phyloP scores from a whole-genome alignment of 2,329 filamentous ascomycete species.

The Ceratocystis eucalypticola region DNA sequence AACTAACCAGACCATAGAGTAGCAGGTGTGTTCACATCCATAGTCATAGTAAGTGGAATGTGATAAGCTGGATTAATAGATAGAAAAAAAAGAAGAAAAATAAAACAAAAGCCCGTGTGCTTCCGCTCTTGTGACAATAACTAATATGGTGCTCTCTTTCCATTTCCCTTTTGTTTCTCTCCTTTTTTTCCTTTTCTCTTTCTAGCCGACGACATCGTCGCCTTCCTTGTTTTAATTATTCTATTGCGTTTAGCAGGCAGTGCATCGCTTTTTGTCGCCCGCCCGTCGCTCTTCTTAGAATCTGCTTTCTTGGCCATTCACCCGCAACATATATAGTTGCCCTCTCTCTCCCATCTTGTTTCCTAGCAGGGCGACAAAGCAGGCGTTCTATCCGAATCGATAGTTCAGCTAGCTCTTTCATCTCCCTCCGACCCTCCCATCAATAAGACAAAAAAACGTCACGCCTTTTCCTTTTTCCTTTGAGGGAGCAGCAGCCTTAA shows the following conservation, averaged over 20 bases:
- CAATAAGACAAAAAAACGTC: neutral
- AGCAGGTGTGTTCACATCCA: neutral
- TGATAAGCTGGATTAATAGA: neutral
- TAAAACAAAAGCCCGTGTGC: constrained; percentile 1
- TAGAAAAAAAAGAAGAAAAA: neutral
- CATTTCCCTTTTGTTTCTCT: neutral
- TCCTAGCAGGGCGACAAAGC: neutral
- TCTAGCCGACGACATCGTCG: neutral
- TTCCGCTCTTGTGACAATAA: neutral
- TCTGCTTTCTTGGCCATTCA: neutral
- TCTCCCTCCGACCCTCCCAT: neutral
- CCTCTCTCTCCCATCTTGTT: neutral
- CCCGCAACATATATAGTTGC: neutral
- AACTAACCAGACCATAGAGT: neutral
- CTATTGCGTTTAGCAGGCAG: neutral
- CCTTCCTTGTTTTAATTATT: neutral
- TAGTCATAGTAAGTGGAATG: neutral
- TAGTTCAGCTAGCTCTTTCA: neutral
- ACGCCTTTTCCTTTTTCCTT: neutral
- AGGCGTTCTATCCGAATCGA: neutral
- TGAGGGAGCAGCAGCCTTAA: neutral
- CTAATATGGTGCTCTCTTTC: neutral
- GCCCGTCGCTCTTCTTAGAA: neutral
- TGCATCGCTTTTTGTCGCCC: neutral
- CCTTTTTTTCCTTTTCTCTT: neutral